Evolutionary conservation across 495 filamentous ascomycete species (phyloP).

Genomic region (Penicillium paxilli): DNA sequence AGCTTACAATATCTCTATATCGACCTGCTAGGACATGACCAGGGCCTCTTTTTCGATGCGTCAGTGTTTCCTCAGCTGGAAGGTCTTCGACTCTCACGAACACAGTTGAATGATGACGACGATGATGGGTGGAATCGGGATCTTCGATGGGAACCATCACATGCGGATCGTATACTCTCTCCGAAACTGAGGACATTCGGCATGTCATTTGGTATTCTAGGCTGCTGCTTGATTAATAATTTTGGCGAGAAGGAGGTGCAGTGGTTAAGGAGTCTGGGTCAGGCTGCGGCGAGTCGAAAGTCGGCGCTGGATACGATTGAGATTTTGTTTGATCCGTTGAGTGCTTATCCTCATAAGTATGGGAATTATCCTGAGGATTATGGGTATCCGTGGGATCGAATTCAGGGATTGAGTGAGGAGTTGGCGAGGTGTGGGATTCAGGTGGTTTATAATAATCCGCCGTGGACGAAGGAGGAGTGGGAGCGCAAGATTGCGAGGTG

Average conservation of each 20-base stretch:
- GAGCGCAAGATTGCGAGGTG: background rate
- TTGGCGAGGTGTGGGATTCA: background rate
- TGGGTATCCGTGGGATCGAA: constrained; percentile 11
- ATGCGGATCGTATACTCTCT: constrained; percentile 1
- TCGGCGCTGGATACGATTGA: background rate
- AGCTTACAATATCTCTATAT: constrained; percentile 5
- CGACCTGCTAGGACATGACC: constrained; percentile 1
- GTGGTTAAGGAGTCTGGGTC: constrained; percentile 3
- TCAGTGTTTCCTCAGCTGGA: constrained; percentile 3
- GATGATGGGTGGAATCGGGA: background rate
- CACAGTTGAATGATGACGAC: constrained; percentile 7
- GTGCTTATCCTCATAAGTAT: constrained; percentile 4
- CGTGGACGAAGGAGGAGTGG: constrained; percentile 13
- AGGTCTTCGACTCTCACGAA: constrained; percentile 6
- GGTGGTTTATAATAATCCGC: background rate
- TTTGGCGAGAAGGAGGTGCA: constrained; percentile 7
- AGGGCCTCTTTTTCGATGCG: constrained; percentile 2
- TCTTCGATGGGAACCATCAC: constrained; percentile 3
- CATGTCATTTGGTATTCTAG: constrained; percentile 7
- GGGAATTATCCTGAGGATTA: constrained; percentile 7
- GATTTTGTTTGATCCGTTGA: constrained; percentile 2
- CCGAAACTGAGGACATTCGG: constrained; percentile 6
- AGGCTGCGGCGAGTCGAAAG: background rate
- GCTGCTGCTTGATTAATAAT: constrained; percentile 11
- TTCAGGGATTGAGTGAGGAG: background rate